Percentiles rank a stretch among this genome's conserved stretches.
phyloP scores from a whole-genome alignment of 768 basidiomycete genomes.

The Mycena kentingensis region DNA sequence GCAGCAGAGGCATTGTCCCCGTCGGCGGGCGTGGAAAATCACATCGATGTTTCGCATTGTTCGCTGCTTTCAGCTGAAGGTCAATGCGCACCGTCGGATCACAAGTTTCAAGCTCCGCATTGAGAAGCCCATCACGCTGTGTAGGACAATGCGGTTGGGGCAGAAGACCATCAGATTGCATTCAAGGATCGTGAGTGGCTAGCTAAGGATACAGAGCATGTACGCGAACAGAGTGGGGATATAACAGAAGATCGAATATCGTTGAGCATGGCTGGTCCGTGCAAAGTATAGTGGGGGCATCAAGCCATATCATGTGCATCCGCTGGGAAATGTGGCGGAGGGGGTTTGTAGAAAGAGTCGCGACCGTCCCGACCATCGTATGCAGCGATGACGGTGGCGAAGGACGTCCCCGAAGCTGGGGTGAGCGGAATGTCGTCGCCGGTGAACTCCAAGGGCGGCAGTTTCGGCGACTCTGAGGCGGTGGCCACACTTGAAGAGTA shows the following conservation, averaged over 20 bases:
- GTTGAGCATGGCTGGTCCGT: background rate
- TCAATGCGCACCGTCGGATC: background rate
- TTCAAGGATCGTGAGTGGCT: background rate
- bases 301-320: background rate
- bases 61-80: background rate
- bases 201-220: background rate
- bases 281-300: background rate
- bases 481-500: no score
- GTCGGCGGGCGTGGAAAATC: background rate
- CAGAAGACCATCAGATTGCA: background rate
- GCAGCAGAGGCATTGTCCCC: background rate
- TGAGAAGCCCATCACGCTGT: background rate
- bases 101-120: background rate
- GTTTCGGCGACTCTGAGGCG: background rate
- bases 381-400: background rate
- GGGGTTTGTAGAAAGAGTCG: conserved; percentile 1
- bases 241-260: background rate
- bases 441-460: background rate
- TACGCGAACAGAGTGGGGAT: background rate
- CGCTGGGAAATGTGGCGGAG: background rate
- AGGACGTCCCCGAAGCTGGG: background rate
- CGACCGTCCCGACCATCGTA: background rate
- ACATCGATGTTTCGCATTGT: background rate
- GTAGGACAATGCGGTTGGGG: background rate
- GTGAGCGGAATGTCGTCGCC: background rate